Evolutionary conservation across 2,329 filamentous ascomycete species (phyloP), one percentile per base, ranked within the genome.

Genomic region (Monosporascus cannonballus): DNA sequence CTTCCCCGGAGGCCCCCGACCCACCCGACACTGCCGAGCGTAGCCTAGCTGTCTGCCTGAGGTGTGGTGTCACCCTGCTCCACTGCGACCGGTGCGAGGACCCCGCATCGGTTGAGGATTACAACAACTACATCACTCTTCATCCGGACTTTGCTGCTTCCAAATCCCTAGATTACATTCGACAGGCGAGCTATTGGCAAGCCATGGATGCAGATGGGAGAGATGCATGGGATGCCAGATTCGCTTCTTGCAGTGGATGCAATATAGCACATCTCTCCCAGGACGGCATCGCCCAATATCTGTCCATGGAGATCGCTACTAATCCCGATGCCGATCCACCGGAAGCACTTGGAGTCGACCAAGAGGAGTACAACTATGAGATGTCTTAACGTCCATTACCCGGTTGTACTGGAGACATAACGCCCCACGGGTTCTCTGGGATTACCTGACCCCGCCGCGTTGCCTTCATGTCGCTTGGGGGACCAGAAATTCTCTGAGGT

Each of bases 51-150:
- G 38, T 67, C 51, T 67, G 65, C 59, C 59, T 67, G 51, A 60
- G 60, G 53, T 67, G 65, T 59, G 65, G 65, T 44, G 53, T 62
- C 47, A 63, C 62, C 8, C 62, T 67, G n/a, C 64, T 67, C 30
- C 64, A 66, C 27, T 67, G 65, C 54, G 41, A 54, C 50, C 50
- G 47, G 48, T 67, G 66, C 41, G 22, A 60, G 42, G 63, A 64
- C 44, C 65, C 64, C 54, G 65, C 60, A 22, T 62, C 64, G 7
- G 55, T 65, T 51, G 51, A 60, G 20, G 62, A 64, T 50, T 66
- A 63, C 56, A 65, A 66, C 54, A 30, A 63, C 18, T 63, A 59
- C 20, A 54, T 65, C 24, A 45, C 37, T 47, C 48, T 51, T 18
- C 47, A 64, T 39, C 52, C 58, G 18, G 61, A 64, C 44, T 65